A percentile compares a stretch with the other conserved stretches of the same genome.
Conservation (phyloP, 2,329 filamentous ascomycete genomes). For the Cladorrhinum sp. region DNA sequence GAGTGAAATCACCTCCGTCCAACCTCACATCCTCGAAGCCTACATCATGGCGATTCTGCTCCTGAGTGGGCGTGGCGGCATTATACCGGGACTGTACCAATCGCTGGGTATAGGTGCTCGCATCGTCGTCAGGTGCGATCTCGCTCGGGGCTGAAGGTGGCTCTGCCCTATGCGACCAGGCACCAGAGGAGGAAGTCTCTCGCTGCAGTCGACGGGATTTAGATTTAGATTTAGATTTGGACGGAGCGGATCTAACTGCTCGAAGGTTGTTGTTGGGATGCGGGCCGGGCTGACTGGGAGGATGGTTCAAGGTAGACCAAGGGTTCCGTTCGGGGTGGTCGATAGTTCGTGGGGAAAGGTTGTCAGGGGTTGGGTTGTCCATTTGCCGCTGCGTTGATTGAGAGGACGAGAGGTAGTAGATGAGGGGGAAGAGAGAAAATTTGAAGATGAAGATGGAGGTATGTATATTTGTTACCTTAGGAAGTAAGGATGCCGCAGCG, state of each 20-base stretch:
- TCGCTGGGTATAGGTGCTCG: not conserved
- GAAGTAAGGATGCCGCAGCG: not conserved
- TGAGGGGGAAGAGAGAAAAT: not conserved
- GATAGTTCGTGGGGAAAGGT: not conserved
- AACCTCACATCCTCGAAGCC: slow-evolving; percentile 2
- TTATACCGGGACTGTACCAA: not conserved
- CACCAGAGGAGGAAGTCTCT: not conserved
- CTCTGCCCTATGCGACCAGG: slow-evolving; percentile 4
- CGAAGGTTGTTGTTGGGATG: not conserved
- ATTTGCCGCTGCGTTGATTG: not conserved
- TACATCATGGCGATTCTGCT: not conserved
- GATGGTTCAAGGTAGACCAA: not conserved
- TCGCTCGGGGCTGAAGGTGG: slow-evolving; percentile 1
- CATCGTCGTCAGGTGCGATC: not conserved
- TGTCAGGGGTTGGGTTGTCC: not conserved
- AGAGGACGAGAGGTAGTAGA: not conserved
- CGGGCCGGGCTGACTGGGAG: not conserved
- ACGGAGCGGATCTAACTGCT: not conserved
- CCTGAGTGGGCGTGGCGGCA: not conserved
- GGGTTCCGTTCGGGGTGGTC: not conserved
- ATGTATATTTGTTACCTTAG: not conserved
- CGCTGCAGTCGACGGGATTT: not conserved
- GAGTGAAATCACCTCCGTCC: not conserved
- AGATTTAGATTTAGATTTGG: not conserved
- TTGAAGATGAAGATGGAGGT: not conserved